Percentiles rank a stretch among this genome's conserved stretches.
Evolutionary conservation across 257 asterid species (phyloP).

Genomic region (Handroanthus guayacan): DNA sequence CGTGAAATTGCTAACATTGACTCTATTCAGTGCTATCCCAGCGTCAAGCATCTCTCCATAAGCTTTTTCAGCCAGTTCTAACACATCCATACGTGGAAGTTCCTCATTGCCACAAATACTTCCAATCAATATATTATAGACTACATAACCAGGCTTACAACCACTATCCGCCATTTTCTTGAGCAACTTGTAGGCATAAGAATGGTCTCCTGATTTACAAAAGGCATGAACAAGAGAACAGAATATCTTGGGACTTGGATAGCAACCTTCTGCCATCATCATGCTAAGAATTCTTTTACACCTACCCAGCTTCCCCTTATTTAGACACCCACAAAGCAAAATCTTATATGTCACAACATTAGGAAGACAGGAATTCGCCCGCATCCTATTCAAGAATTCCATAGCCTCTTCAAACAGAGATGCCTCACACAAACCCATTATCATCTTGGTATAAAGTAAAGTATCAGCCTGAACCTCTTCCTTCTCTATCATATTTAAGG

Average conservation of each 20-base stretch:
- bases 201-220: constrained; percentile 75
- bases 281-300: constrained; percentile 82
- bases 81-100: constrained; percentile 54
- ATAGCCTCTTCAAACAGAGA: constrained; percentile 93
- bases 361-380: constrained; percentile 78
- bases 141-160: constrained; percentile 81
- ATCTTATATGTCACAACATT: constrained; percentile 76
- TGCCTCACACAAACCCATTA: constrained; percentile 89
- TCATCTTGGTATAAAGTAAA: constrained; percentile 78
- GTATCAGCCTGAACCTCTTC: constrained; percentile 86
- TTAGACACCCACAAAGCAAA: constrained; percentile 82
- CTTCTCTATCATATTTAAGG: constrained; percentile 78
- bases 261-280: constrained; percentile 98
- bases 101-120: constrained; percentile 82
- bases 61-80: constrained; percentile 86
- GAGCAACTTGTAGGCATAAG: constrained; percentile 84
- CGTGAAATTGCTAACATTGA: constrained; percentile 77
- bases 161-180: constrained; percentile 85
- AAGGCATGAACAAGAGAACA: constrained; percentile 83
- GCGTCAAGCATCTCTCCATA: constrained; percentile 77
- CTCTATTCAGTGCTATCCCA: constrained; percentile 66
- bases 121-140: constrained; percentile 85
- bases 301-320: constrained; percentile 84
- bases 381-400: constrained; percentile 84
- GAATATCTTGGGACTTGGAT: constrained; percentile 81